Base-by-base conservation (phyloP, 805 yeast species). In the Scheffersomyces spartinae region DNA sequence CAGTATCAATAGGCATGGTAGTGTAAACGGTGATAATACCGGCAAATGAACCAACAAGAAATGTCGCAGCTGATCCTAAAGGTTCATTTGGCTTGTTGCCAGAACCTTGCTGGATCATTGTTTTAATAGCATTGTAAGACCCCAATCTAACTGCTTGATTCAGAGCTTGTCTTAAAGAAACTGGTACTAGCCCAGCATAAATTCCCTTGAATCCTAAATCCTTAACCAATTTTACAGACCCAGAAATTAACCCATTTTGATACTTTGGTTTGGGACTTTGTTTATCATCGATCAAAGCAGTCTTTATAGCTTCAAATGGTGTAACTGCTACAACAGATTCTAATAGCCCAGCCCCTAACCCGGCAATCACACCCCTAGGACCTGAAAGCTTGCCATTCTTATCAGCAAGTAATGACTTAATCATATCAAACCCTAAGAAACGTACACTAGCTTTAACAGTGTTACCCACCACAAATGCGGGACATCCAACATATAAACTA, bases 401-500 rank as follows among this genome's bases (percentile, higher is more conserved):
- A 49, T 91, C 97, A 15, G 76, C 71, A 29, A 88, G 60, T 17
- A 79, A 38, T 27, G 72, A 65, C 49, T 85, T 86, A 50, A 91
- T 80, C 10, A 79, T 65, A 48, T 91, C 98, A 43, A 83, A 88
- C 2, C 96, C 97, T 9, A 88, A 61, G 52, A 88, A 88, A 35
- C 98, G 66, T 3, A 88, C 88, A n/a, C 93, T 81, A 0, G 97
- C 97, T 52, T 91, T 88, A 29, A 82, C 91, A 0, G 97, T 86
- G 50, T 88, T 88, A 19, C 98, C 98, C 18, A 86, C 78, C 17
- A 88, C 94, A 44, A 85, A 83, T 0, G 96, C 95, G 1, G 95
- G 94, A 61, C 97, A 88, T 9, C 98, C 98, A 4, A 86, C 86
- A 48, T 88, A 88, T 25, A 88, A 55, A 1, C 95, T 61, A 4